Evolutionary conservation across 768 basidiomycete species (phyloP), one percentile per base, ranked within the genome.

Genomic region (Leccinellum rugosiceps): DNA sequence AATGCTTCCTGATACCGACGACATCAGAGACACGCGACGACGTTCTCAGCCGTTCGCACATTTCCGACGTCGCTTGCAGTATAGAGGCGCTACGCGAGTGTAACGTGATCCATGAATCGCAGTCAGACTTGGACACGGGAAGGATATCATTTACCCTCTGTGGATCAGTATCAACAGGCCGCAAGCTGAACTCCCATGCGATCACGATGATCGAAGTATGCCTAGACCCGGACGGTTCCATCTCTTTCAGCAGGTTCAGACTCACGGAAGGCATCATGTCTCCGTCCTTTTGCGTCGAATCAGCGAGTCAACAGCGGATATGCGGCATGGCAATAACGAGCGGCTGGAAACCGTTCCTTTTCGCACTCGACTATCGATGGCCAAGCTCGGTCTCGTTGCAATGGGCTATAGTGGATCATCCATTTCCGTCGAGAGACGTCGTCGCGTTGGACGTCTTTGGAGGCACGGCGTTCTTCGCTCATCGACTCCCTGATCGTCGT

Each of bases 1-100:
- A 58, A 46, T 61, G 56, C 46, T 63, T 61, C 30, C 53, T 47
- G 15, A 46, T 61, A 10, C 56, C 56, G 4, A 14, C 4, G 4
- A 13, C 26, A 11, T 19, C 28, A 4, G 32, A 19, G 13, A 32
- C 28, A 43, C 21, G 28, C 10, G 58, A 44, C 32, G 21, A 54
- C 3, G 14, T 44, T 17, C 47, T 62, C 21, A 8, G 28, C 38
- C 44, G 26, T 45, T 62, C 56, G 2, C 59, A 57, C 14, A 47
- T 17, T 3, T 21, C 21, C 23, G 50, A 34, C 25, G 13, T 59
- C 10, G 2, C 19, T 9, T 35, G 26, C 31, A 48, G 51, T 15
- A 30, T 23, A 15, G 26, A 21, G 47, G n/a, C 31, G 31, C 11
- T 52, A 30, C 47, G 50, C 14, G 11, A 46, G 35, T 50, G 34